phyloP scores from a whole-genome alignment of 805 yeast species.

The Lipomyces sp. region DNA sequence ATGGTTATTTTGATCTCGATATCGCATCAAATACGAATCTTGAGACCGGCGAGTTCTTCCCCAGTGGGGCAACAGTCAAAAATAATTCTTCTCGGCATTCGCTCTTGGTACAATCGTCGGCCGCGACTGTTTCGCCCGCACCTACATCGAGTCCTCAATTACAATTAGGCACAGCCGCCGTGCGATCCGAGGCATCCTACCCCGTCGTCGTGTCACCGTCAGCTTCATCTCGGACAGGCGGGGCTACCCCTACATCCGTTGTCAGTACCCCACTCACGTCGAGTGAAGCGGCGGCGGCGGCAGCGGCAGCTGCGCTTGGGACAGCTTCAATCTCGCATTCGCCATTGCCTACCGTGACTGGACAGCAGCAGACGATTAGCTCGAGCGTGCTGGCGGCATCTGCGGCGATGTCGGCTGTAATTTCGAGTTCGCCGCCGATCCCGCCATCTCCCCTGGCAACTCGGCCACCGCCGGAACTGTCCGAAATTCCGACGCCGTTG shows the following conservation, averaged over 20 bases:
- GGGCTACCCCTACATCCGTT: not conserved
- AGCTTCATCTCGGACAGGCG: not conserved
- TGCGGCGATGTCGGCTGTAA: constrained; percentile 24
- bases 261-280: not conserved
- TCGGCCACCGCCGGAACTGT: constrained; percentile 21
- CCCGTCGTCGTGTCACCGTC: not conserved
- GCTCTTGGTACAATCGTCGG: constrained; percentile 1
- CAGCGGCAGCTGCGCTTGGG: not conserved
- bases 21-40: constrained; percentile 30
- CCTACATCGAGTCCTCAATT: not conserved
- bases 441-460: constrained; percentile 31
- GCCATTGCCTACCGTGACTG: not conserved
- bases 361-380: constrained; percentile 13
- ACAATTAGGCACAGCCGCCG: not conserved
- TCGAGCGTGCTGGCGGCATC: constrained; percentile 29
- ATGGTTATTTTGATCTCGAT: constrained; percentile 28
- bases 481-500: constrained; percentile 29
- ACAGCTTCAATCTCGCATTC: constrained; percentile 11
- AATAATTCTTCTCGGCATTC: constrained; percentile 12
- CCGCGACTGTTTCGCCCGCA: constrained; percentile 1
- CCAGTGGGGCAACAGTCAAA: not conserved
- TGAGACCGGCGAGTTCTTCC: constrained; percentile 19
- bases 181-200: not conserved
- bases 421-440: constrained; percentile 24
- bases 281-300: not conserved